Base-by-base conservation (phyloP, 176 grass and related monocot species). In the Ananas comosus region DNA sequence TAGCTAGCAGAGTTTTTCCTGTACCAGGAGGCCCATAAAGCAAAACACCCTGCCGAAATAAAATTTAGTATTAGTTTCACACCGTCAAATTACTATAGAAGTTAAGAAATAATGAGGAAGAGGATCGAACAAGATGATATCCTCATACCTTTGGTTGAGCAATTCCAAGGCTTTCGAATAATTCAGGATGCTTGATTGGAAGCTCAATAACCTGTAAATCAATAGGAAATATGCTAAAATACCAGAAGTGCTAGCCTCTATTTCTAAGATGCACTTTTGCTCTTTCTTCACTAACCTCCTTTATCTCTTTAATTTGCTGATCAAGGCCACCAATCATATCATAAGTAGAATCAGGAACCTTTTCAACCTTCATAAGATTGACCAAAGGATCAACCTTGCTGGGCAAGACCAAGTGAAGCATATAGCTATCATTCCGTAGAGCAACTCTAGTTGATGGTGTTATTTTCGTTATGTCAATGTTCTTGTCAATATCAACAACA, bases 241-340 rank as follows among this genome's bases (percentile, higher is more conserved):
- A 59, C 9, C 18, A 58, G 13, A n/a, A 58, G 16, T 59, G 10
- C 9, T 42, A 42, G 54, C 3, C 10, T 8, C 19, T 59, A 3
- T 21, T 17, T 14, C 11, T n/a, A 56, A 56, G 53, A 56, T 14
- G 54, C 1, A 59, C 33, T 42, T 59, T n/a, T 59, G 54, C n/a
- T 59, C 1, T 42, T 42, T 42, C 14, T 59, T 59, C 16, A 79
- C 83, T 68, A 49, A 97, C 94, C 89, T 97, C 93, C 71, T 97
- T 97, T 71, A 97, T 97, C 83, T 97, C 93, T 71, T 97, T 97
- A 72, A 97, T 97, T 80, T 97, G 93, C 56, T 97, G 93, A 70
- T 97, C 93, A 47, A 97, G 93, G 28, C 93, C 93, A 87, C 93
- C 93, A 80, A 97, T 97, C 93, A 97, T 97, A 81, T 97, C 93